phyloP scores from a whole-genome alignment of 2,329 filamentous ascomycete species.

The Aspergillus awamori region DNA sequence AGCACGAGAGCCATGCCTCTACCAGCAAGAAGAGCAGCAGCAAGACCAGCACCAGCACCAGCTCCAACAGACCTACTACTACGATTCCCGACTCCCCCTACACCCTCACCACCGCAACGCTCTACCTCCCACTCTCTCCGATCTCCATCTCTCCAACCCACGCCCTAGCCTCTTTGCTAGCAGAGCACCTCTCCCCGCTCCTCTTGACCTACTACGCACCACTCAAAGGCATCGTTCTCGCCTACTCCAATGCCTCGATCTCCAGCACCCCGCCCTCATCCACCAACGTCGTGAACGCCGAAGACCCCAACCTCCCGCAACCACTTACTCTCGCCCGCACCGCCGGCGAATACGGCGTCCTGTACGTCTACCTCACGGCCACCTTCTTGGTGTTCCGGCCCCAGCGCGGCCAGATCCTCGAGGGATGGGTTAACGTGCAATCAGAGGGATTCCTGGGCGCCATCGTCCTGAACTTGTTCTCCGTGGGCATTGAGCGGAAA shows the following conservation, averaged over 20 bases:
- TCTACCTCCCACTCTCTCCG: slow-evolving; percentile 66
- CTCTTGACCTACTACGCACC: slow-evolving; percentile 66
- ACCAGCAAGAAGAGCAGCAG: slow-evolving; percentile 32
- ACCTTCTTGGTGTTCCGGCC: slow-evolving; percentile 85
- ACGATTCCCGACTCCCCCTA: slow-evolving; percentile 65
- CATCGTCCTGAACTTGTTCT: slow-evolving; percentile 89
- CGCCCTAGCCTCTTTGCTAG: slow-evolving; percentile 60
- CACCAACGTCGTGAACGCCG: slow-evolving; percentile 28
- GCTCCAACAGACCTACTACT: slow-evolving; percentile 18
- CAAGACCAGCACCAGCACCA: slow-evolving; percentile 36
- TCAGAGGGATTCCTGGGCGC: slow-evolving; percentile 87
- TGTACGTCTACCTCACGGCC: slow-evolving; percentile 84
- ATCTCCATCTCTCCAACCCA: slow-evolving; percentile 56
- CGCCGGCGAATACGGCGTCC: slow-evolving; percentile 80
- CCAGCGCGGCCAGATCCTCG: slow-evolving; percentile 69
- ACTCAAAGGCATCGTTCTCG: slow-evolving; percentile 59
- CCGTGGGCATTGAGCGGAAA: slow-evolving; percentile 78
- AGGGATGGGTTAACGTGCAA: slow-evolving; percentile 82
- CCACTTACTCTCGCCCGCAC: slow-evolving; percentile 47
- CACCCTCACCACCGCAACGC: slow-evolving; percentile 74
- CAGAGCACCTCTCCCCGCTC: slow-evolving; percentile 64
- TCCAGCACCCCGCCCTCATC: slow-evolving; percentile 45
- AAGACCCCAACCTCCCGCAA: slow-evolving; percentile 35
- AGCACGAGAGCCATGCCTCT: slow-evolving; percentile 32
- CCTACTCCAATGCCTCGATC: slow-evolving; percentile 53